A percentile compares a stretch with the other conserved stretches of the same genome.
Conservation (phyloP, 2,329 filamentous ascomycete species). For the Neopestalotiopsis clavispora region DNA sequence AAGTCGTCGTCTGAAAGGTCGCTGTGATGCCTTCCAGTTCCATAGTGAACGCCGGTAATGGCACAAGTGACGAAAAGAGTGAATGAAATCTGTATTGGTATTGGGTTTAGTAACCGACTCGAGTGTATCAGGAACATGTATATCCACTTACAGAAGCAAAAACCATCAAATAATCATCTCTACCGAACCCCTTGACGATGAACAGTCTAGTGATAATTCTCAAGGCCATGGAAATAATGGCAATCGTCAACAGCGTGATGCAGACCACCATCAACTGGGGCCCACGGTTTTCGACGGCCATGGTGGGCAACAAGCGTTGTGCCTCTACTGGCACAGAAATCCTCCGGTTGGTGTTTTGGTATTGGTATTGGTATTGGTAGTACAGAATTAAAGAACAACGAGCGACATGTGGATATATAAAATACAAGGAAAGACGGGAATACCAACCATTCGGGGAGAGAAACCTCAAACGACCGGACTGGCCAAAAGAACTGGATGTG, state of each 20-base stretch:
- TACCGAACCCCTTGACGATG: constrained; percentile 18
- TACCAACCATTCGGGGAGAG: background rate
- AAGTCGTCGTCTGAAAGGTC: constrained; percentile 2
- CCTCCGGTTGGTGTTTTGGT: background rate
- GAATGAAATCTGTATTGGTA: constrained; percentile 12
- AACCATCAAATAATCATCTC: constrained; percentile 19
- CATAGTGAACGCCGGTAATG: constrained; percentile 18
- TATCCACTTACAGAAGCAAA: constrained; percentile 14
- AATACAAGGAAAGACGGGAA: constrained; percentile 2
- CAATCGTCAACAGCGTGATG: constrained; percentile 16
- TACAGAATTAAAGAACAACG: background rate
- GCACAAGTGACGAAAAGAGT: constrained; percentile 18
- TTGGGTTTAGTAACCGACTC: too few relatives aligned
- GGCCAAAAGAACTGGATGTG: background rate
- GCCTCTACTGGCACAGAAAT: background rate
- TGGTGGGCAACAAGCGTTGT: background rate
- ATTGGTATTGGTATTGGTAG: background rate
- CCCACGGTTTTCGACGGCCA: constrained; percentile 17
- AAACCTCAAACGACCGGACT: background rate
- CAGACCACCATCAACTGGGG: constrained; percentile 15
- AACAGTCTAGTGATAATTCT: constrained; percentile 14
- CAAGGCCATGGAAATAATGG: constrained; percentile 12
- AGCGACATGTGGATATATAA: constrained; percentile 6
- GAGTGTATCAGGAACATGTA: background rate
- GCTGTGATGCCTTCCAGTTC: constrained; percentile 17